These are phyloP conservation scores for Naganishia randhawae DNA, from an alignment of 768 basidiomycete genomes.

Conservation along the genomic window DNA sequence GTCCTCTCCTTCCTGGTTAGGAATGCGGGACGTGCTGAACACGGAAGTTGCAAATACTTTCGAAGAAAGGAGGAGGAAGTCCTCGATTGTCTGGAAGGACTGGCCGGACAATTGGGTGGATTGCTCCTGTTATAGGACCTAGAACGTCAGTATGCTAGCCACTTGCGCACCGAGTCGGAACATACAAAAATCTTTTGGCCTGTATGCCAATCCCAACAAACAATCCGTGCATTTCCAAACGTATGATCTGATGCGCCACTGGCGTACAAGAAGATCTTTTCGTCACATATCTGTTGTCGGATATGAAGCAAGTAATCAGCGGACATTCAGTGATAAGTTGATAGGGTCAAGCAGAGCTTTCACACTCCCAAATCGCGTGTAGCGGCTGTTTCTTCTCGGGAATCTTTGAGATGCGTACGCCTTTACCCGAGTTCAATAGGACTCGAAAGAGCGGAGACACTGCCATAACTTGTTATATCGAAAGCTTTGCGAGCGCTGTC, in stretches of 20 bases:
- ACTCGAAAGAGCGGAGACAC: too few relatives aligned
- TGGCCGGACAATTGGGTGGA: background rate
- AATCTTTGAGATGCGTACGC: too few relatives aligned
- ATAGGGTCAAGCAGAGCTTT: background rate
- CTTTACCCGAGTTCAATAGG: too few relatives aligned
- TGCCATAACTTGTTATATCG: too few relatives aligned
- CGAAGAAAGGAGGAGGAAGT: slow-evolving; percentile 21
- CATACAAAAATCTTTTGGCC: slow-evolving; percentile 29
- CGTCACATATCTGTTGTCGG: slow-evolving; percentile 27
- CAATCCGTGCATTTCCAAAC: slow-evolving; percentile 18
- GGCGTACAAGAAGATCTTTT: slow-evolving; percentile 25
- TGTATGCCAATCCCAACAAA: slow-evolving; percentile 30
- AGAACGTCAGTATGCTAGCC: background rate
- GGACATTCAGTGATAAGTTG: background rate
- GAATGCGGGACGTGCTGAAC: background rate
- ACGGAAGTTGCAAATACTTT: slow-evolving; percentile 4
- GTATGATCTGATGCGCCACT: background rate
- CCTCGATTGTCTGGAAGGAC: slow-evolving; percentile 22
- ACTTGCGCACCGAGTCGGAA: background rate
- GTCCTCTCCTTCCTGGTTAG: background rate
- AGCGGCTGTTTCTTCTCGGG: too few relatives aligned
- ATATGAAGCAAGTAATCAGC: background rate
- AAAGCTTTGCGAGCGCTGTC: too few relatives aligned
- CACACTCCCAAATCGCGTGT: too few relatives aligned
- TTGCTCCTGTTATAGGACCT: background rate